phyloP scores from a whole-genome alignment of 2,329 filamentous ascomycete genomes.

The Pseudogymnoascus verrucosus region DNA sequence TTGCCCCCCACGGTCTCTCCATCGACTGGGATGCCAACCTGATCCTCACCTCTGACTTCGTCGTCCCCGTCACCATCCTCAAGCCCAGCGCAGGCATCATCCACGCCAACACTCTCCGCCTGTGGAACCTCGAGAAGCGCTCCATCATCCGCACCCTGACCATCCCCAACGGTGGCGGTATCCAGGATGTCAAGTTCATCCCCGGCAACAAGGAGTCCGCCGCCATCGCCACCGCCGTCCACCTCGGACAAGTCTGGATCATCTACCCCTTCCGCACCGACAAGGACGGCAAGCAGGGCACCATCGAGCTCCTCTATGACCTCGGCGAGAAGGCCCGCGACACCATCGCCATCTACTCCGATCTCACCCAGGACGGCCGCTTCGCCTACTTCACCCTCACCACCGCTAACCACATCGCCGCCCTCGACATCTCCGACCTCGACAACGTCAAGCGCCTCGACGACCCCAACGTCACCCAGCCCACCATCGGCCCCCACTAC shows the following conservation, averaged over 20 bases:
- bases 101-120: constrained; percentile 48
- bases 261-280: constrained; percentile 54
- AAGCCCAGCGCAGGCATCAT: constrained; percentile 49
- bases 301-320: constrained; percentile 50
- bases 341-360: constrained; percentile 51
- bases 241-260: constrained; percentile 54
- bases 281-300: constrained; percentile 46
- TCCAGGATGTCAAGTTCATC: constrained; percentile 60
- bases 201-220: constrained; percentile 50
- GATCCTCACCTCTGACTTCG: constrained; percentile 55
- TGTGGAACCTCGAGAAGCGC: constrained; percentile 47
- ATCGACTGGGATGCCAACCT: constrained; percentile 50
- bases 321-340: constrained; percentile 49
- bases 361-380: constrained; percentile 50
- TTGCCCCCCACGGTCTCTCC: constrained; percentile 51
- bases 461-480: constrained; percentile 49
- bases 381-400: constrained; percentile 54
- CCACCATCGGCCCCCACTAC: constrained; percentile 54
- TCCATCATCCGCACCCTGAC: constrained; percentile 53
- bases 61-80: constrained; percentile 52
- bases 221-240: constrained; percentile 52
- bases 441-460: constrained; percentile 52
- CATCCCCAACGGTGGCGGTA: constrained; percentile 51
- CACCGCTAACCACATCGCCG: constrained; percentile 53
- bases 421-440: constrained; percentile 54